Evolutionary conservation across 306 rosid genomes (phyloP).

Genomic region (Cicer chorassanicum): DNA sequence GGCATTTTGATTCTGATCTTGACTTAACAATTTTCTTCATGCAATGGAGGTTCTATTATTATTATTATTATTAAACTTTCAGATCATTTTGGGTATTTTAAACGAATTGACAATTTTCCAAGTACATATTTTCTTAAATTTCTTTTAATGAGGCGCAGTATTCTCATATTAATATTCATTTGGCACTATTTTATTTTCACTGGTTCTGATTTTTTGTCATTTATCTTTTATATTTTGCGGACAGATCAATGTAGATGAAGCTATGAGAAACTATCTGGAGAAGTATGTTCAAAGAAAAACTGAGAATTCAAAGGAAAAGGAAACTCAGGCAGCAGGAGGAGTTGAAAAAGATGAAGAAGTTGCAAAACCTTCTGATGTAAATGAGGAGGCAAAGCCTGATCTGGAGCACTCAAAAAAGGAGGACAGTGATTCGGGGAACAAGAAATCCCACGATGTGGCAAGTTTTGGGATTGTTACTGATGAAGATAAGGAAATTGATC

Average conservation of each 20-base stretch:
- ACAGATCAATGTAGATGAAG: conserved; percentile 80
- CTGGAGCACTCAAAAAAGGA: conserved; percentile 64
- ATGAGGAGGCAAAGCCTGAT: conserved; percentile 56
- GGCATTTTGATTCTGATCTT: conserved; percentile 18
- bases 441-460: conserved; percentile 62
- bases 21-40: conserved; percentile 6
- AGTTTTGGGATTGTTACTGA: conserved; percentile 80
- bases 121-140: background rate
- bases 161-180: conserved; percentile 21
- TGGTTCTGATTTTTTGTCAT: conserved; percentile 24
- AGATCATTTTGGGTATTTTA: conserved; percentile 9
- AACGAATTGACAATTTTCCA: background rate
- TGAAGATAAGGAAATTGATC: conserved; percentile 87
- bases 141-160: conserved; percentile 4
- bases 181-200: conserved; percentile 1
- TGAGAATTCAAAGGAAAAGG: conserved; percentile 73
- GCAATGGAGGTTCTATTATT: conserved; percentile 9
- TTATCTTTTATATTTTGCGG: conserved; percentile 38
- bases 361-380: conserved; percentile 54
- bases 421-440: conserved; percentile 61
- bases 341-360: conserved; percentile 60
- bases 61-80: background rate
- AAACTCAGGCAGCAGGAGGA: conserved; percentile 54
- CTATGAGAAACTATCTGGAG: conserved; percentile 71
- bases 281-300: conserved; percentile 70